Conservation (phyloP, 1,139 yeast genomes). For the Hyphopichia burtonii region DNA sequence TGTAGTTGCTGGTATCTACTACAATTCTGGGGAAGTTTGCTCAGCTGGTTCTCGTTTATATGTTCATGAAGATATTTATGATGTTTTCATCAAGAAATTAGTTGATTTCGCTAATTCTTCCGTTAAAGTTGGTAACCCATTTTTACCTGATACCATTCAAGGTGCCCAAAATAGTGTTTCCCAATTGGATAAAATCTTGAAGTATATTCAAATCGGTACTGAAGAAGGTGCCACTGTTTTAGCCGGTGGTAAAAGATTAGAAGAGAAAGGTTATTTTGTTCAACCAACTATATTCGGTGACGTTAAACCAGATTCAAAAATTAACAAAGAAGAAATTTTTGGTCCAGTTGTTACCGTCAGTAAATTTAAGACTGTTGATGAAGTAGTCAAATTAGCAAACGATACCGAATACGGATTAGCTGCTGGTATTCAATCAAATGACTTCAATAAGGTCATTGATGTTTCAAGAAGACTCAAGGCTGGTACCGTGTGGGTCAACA, state of each 20-base stretch:
- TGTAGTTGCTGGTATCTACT: conserved; percentile 50
- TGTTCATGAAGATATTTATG: conserved; percentile 75
- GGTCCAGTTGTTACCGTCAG: conserved; percentile 81
- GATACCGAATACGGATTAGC: conserved; percentile 77
- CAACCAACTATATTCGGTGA: conserved; percentile 79
- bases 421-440: conserved; percentile 69
- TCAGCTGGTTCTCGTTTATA: conserved; percentile 84
- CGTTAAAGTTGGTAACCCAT: conserved; percentile 71
- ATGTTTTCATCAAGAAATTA: conserved; percentile 59
- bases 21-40: conserved; percentile 87
- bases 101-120: conserved; percentile 54
- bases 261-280: conserved; percentile 70
- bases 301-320: conserved; percentile 63
- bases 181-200: conserved; percentile 74
- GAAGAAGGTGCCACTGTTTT: conserved; percentile 71
- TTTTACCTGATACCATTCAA: conserved; percentile 67
- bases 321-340: conserved; percentile 80
- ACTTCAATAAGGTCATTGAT: conserved; percentile 48
- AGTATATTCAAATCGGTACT: conserved; percentile 71
- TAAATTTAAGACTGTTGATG: conserved; percentile 72
- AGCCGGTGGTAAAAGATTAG: conserved; percentile 74
- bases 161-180: conserved; percentile 82
- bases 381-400: conserved; percentile 68
- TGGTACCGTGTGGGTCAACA: conserved; percentile 29
- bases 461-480: conserved; percentile 23